Base-by-base conservation (phyloP, 2,329 filamentous ascomycete genomes). In the Paecilomyces formosus region DNA sequence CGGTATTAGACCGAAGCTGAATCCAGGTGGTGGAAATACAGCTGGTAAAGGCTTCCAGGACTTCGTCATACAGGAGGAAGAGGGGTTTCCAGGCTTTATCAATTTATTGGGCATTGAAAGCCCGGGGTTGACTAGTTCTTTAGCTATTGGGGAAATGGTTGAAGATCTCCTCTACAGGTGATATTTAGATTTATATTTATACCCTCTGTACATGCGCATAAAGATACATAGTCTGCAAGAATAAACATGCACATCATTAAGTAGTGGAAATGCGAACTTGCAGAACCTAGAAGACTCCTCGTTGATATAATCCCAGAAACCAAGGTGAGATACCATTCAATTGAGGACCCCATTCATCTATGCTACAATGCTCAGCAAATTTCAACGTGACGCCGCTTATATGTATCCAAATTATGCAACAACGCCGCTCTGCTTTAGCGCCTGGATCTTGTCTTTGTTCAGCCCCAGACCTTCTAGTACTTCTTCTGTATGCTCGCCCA, bases 21-120 rank as follows among this genome's bases (percentile, higher is more conserved):
- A 78, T 1, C 79, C 78, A 35, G 79, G 83, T 9, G 85, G 85
- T 0, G 86, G 88, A 13, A 75, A 74, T 30, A 73, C 74, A 45
- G 78, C 78, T 5, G 76, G 75, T 1, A 83, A 83, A 62, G 86
- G 83, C 0, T 96, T 96, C 68, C 81, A 88, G 61, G 94, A 99
- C 72, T 97, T 99, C 70, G 80, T 90, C 15, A 88, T 99, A 53
- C 75, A 81, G 61, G 84, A 82, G 65, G 92, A 96, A 74, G 83
- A 90, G 1, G 92, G 89, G 0, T 92, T 84, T 66, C 76, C 83
- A 1, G 92, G 90, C 1, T 97, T 93, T 82, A 82, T 97, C 8
- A 97, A 97, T 77, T 71, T 97, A 64, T 70, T 97, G 65, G 93
- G 92, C 0, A 97, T 97, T 65, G 93, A 97, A 79, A 96, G 90